These are phyloP conservation scores for Goffeauzyma gilvescens DNA, from an alignment of 768 basidiomycete genomes.

Conservation along the genomic window DNA sequence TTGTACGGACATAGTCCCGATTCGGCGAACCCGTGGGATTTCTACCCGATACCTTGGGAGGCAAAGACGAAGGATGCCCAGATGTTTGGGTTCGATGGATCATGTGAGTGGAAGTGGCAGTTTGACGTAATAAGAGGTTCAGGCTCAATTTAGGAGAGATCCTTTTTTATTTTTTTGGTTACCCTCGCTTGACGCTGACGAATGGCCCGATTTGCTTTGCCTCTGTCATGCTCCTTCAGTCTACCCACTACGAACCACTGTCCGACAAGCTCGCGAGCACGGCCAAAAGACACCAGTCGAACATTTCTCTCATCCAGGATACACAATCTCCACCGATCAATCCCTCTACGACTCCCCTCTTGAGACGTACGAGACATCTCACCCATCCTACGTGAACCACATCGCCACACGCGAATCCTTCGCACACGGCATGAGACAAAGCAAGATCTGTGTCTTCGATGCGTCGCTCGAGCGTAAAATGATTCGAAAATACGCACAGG, in stretches of 20 bases:
- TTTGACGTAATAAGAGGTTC: too few species aligned
- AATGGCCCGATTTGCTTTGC: too few species aligned
- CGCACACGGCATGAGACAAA: constrained; percentile 22
- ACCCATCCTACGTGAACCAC: constrained; percentile 21
- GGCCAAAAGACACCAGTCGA: constrained; percentile 9
- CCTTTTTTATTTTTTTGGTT: too few species aligned
- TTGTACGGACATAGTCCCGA: constrained; percentile 30
- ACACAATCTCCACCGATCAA: constrained; percentile 13
- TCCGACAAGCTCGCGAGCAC: constrained; percentile 14
- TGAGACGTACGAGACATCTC: constrained; percentile 20
- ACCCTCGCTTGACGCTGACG: too few species aligned
- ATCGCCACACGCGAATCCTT: constrained; percentile 20
- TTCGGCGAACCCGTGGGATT: constrained; percentile 31
- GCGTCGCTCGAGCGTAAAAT: constrained; percentile 25
- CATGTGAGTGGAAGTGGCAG: constrained; percentile 26
- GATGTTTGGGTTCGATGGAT: constrained; percentile 29
- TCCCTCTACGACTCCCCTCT: constrained; percentile 14
- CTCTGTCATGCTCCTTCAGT: constrained; percentile 9
- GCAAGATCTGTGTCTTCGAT: constrained; percentile 30
- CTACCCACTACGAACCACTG: constrained; percentile 26
- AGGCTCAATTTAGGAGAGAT: too few species aligned
- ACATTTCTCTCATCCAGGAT: constrained; percentile 26
- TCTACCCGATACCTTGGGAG: constrained; percentile 22
- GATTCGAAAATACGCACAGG: constrained; percentile 30
- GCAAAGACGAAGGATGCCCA: constrained; percentile 20